Evolutionary conservation across 371 early-diverging fungal genomes (phyloP).

Genomic region (Syncephalastrum monosporum): DNA sequence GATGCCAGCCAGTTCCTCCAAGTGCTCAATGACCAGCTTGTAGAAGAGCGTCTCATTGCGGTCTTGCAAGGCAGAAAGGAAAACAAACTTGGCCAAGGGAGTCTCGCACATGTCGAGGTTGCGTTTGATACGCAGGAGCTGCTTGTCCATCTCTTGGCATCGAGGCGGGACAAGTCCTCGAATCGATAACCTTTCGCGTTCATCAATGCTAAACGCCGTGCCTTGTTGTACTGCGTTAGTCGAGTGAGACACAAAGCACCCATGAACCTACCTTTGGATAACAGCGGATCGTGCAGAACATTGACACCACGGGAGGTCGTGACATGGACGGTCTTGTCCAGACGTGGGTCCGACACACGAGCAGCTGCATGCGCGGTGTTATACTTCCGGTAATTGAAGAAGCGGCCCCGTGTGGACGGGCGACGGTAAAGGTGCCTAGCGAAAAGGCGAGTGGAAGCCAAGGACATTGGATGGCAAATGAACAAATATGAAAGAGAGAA

Average conservation of each 20-base stretch:
- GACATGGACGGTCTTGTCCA: constrained; percentile 58
- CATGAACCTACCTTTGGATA: constrained; percentile 47
- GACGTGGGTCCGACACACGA: constrained; percentile 47
- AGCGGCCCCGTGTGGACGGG: neutral
- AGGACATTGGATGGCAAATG: neutral
- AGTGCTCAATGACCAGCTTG: constrained; percentile 58
- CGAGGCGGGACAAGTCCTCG: constrained; percentile 69
- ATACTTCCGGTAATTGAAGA: neutral
- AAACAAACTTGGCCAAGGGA: constrained; percentile 60
- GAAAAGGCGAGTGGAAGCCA: neutral
- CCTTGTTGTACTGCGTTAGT: constrained; percentile 24
- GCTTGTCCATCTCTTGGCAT: constrained; percentile 65
- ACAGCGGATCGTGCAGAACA: constrained; percentile 58
- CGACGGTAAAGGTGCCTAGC: constrained; percentile 3
- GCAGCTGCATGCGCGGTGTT: constrained; percentile 12
- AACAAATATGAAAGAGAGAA: neutral
- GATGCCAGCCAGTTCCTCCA: constrained; percentile 51
- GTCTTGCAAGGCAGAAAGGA: constrained; percentile 52
- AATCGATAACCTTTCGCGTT: constrained; percentile 65
- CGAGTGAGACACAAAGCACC: neutral
- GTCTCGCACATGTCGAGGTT: constrained; percentile 59
- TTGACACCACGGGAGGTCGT: constrained; percentile 58
- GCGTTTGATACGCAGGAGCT: constrained; percentile 57
- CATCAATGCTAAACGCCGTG: constrained; percentile 64
- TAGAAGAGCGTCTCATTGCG: constrained; percentile 69